Conservation (phyloP, 257 asterid species). For the Solanum corneliomulleri region DNA sequence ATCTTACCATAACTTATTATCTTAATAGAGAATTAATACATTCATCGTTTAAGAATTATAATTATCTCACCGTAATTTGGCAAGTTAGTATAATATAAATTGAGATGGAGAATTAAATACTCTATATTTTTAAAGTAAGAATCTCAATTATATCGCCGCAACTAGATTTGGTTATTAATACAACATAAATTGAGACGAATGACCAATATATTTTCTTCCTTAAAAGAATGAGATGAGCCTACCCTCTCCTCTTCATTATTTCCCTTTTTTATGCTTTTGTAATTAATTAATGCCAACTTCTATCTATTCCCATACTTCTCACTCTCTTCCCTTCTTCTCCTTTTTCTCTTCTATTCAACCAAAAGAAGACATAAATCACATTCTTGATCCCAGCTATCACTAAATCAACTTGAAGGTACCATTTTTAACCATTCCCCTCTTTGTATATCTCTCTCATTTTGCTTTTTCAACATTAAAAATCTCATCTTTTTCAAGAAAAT, state of each 20-base stretch:
- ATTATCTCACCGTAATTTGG: too few relatives aligned
- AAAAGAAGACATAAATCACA: not conserved
- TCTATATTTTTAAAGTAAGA: too few relatives aligned
- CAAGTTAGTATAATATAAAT: too few relatives aligned
- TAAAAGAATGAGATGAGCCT: not conserved
- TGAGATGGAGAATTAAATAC: too few relatives aligned
- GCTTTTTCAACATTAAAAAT: not conserved
- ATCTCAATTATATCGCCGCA: too few relatives aligned
- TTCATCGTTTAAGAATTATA: too few relatives aligned
- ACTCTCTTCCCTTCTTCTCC: constrained; percentile 8
- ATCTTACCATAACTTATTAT: too few relatives aligned
- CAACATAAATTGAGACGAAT: too few relatives aligned
- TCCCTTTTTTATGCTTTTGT: constrained; percentile 45
- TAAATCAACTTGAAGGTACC: not conserved
- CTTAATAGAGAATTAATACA: too few relatives aligned
- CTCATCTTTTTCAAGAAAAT: not conserved
- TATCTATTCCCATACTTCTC: not conserved
- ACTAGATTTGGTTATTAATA: too few relatives aligned
- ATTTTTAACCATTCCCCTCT: not conserved
- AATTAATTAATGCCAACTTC: constrained; percentile 44
- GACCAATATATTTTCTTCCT: too few relatives aligned
- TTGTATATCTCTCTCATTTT: not conserved
- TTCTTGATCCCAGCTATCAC: not conserved
- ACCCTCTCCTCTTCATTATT: not conserved
- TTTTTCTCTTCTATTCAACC: not conserved